Conservation (phyloP, 75 land plant species). For the Pinus taeda region DNA sequence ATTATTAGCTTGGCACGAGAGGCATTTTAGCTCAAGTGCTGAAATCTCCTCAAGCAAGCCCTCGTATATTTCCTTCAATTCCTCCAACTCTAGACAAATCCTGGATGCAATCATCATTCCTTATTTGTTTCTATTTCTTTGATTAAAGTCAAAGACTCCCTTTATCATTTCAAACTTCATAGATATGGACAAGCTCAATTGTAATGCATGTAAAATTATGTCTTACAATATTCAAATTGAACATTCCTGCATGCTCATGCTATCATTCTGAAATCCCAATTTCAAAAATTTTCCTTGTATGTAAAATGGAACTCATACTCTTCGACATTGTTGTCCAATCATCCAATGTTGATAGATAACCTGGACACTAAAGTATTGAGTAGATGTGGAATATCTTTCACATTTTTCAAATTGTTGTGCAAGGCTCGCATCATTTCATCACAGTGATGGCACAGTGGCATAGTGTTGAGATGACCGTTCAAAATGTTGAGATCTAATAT, state of each 20-base stretch:
- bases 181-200: slow-evolving; percentile 47
- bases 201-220: slow-evolving; percentile 55
- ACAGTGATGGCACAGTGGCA: slow-evolving; percentile 67
- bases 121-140: slow-evolving; percentile 68
- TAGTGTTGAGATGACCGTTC: slow-evolving; percentile 78
- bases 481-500: slow-evolving; percentile 71
- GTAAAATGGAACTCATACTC: slow-evolving; percentile 75
- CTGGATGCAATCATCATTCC: slow-evolving; percentile 73
- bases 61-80: no score
- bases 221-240: slow-evolving; percentile 48
- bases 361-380: slow-evolving; percentile 82
- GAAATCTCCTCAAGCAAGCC: no score
- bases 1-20: no score
- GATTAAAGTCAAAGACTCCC: slow-evolving; percentile 80
- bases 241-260: slow-evolving; percentile 30
- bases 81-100: slow-evolving; percentile 78
- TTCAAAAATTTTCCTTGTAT: slow-evolving; percentile 77
- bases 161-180: background rate
- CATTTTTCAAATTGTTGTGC: slow-evolving; percentile 63
- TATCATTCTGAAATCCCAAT: slow-evolving; percentile 67
- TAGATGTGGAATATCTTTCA: slow-evolving; percentile 74
- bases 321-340: slow-evolving; percentile 79
- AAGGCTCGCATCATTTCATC: slow-evolving; percentile 73
- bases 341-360: slow-evolving; percentile 46
- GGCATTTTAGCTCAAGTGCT: no score